Evolutionary conservation across 768 basidiomycete species (phyloP).

Genomic region (Cystobasidium ongulense): DNA sequence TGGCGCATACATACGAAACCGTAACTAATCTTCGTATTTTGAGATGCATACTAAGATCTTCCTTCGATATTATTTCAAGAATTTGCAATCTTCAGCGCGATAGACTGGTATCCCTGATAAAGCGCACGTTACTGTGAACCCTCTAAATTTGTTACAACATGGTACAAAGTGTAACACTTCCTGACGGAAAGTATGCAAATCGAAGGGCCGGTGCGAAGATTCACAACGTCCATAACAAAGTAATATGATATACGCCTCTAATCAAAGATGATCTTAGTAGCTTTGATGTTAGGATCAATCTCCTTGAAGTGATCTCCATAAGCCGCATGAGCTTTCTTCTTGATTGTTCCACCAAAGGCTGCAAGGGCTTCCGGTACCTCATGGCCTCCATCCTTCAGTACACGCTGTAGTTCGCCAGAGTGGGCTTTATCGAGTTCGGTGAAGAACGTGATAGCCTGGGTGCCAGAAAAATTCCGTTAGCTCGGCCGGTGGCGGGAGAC

Average conservation of each 20-base stretch:
- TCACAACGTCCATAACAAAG: neutral
- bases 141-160: too few relatives aligned
- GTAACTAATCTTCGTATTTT: too few relatives aligned
- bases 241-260: slow-evolving; percentile 39
- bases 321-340: slow-evolving; percentile 86
- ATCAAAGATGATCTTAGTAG: slow-evolving; percentile 51
- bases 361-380: slow-evolving; percentile 62
- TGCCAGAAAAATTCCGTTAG: neutral
- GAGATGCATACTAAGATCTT: too few relatives aligned
- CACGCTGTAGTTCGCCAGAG: slow-evolving; percentile 86
- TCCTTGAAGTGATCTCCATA: slow-evolving; percentile 49
- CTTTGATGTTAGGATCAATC: slow-evolving; percentile 47
- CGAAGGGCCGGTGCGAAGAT: too few relatives aligned
- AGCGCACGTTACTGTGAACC: too few relatives aligned
- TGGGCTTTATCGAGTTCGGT: slow-evolving; percentile 61
- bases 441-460: slow-evolving; percentile 91
- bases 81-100: too few relatives aligned
- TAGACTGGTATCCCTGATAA: too few relatives aligned
- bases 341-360: slow-evolving; percentile 75
- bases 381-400: slow-evolving; percentile 78
- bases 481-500: neutral
- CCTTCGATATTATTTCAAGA: too few relatives aligned
- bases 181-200: too few relatives aligned
- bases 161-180: too few relatives aligned
- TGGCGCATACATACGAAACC: too few relatives aligned